Evolutionary conservation across 2,329 filamentous ascomycete genomes (phyloP), one percentile per base, ranked within the genome.

Genomic region (Arthrocladium fulminans): DNA sequence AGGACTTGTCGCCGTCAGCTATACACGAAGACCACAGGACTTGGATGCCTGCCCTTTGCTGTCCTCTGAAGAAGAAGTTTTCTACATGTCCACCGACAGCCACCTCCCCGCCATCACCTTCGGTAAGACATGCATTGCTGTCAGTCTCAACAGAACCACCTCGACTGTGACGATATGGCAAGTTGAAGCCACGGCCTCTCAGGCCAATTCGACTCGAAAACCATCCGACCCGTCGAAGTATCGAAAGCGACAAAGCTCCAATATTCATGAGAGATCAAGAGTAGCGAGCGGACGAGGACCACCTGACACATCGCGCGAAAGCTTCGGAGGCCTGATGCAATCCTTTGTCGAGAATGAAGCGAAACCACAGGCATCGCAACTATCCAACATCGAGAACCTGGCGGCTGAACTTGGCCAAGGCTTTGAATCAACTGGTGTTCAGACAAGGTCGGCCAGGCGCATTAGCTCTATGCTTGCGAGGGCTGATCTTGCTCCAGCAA

Each of bases 401-500:
- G 83, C 82, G 2, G 76, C 83, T 2, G 79, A 83, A 1, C 67
- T 90, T n/a, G 84, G 86, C 48, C 77, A 84, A 35, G 84, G 88
- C 49, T 73, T 76, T 51, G 71, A 67, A 19, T 68, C 73, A 48
- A 70, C 75, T 25, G 72, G 75, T 23, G 73, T 75, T 40, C 73
- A 75, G 15, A 66, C 67, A n/a, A 76, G 75, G 54, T 75, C 79
- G 37, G 80, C 78, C n/a, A 80, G 92, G 37, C 80, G 92, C 44
- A 84, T 97, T 22, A 98, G 92, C 69, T 97, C 90, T 13, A 77
- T 95, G 67, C 73, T 96, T 46, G 89, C 89, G 13, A 77, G 90
- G 59, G 85, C 86, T 25, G 90, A 96, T 62, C 71, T 96, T 17
- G 90, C 87, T 0, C 83, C 86, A 8, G 92, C 84, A 13, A 86